phyloP scores from a whole-genome alignment of 176 grass and related monocot genomes.

The Poa pratensis region DNA sequence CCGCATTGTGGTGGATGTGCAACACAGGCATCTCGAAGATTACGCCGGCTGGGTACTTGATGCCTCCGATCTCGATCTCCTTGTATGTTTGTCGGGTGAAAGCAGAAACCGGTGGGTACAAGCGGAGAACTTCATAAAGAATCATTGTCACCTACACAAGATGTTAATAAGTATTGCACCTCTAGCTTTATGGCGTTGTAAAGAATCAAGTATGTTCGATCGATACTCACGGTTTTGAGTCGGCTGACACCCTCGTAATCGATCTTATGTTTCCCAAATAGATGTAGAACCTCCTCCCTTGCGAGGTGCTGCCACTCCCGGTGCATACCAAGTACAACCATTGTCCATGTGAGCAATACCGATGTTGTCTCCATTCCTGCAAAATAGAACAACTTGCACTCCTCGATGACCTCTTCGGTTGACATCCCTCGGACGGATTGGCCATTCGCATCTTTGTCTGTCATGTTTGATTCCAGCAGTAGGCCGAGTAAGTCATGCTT shows the following conservation, averaged over 20 bases:
- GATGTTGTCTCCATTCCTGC: conserved; percentile 15
- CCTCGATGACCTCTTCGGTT: neutral
- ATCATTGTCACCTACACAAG: neutral
- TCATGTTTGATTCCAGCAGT: neutral
- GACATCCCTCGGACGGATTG: neutral
- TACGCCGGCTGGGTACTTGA: neutral
- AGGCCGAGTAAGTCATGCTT: neutral
- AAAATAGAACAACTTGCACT: conserved; percentile 11
- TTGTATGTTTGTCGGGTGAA: neutral
- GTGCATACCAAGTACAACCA: neutral
- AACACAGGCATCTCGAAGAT: neutral
- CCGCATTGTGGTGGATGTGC: neutral
- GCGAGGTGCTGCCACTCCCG: neutral
- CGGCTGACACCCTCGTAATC: neutral
- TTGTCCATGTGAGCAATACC: neutral
- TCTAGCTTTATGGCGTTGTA: neutral
- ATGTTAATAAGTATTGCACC: neutral
- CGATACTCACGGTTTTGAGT: neutral
- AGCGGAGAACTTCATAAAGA: conserved; percentile 16
- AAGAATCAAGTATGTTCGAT: neutral
- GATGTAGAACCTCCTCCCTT: neutral
- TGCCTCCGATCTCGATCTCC: neutral
- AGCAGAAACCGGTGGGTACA: neutral
- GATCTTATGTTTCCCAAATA: neutral
- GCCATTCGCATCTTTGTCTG: neutral